Base-by-base conservation (phyloP, 345 rosid genomes). In the Zanthoxylum bungeanum region DNA sequence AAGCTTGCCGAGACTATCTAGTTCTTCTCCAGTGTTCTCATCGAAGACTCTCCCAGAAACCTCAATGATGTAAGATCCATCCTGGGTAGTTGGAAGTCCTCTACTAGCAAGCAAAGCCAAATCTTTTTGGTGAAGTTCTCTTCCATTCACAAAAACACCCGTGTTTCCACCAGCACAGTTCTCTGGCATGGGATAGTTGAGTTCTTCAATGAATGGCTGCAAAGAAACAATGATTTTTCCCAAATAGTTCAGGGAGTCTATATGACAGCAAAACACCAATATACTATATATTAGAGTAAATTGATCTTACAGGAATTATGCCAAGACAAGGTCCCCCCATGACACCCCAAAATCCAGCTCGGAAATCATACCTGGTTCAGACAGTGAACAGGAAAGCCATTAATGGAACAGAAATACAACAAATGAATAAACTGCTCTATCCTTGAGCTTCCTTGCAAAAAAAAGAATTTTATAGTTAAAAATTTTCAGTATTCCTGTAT, bases 301-400 rank as follows among this genome's bases (percentile, higher is more conserved):
- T 21, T 53, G 65, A 60, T 78, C 88, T 88, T 85, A 95, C 99
- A 70, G 85, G 98, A 76, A 95, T 78, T 68, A 95, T 91, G 77
- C 97, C 98, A 60, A 87, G 92, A 75, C 98, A 92, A 46, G 85
- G 93, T 36, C 93, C 93, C 7, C 91, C 91, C 59, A 81, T 82
- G 42, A 81, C 66, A 50, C 99, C 98, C 99, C 99, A 95, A 75
- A 95, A 95, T 77, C 99, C 98, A 80, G 93, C 99, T 79, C 84
- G 83, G 66, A 37, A 85, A 66, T 92, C 99, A 36, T 95, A 95
- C 99, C 99, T 94, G 85, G 67, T 74, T 76, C 49, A 81, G 75
- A 68, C 44, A 76, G 46, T 64, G 44, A 55, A 78, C 34, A 64
- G 51, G 40, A 68, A 65, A 76, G 34, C 22, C 44, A 39, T 69